Base-by-base conservation (phyloP, 108 stramenopile species). In the Mediolabrus comicus region DNA sequence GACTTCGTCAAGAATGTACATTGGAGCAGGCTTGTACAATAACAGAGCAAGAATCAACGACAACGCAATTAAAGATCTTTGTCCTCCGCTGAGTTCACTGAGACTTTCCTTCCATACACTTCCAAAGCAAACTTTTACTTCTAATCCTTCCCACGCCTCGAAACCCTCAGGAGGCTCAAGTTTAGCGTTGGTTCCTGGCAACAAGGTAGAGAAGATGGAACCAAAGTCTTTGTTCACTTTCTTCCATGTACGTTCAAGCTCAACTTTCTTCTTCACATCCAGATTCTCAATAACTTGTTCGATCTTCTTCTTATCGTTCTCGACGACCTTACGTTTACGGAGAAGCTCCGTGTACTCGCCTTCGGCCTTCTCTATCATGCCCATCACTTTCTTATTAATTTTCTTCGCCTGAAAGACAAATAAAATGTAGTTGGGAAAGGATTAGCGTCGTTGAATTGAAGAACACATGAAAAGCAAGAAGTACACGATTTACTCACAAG, bases 341-440 rank as follows among this genome's bases (percentile, higher is more conserved):
- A 93, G 79, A 53, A 99, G 95, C 55, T 98, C 97, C 2, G 94
- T 90, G 90, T 98, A 98, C 72, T 99, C 97, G 39, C 90, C 91
- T 84, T 98, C 98, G 2, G 97, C 97, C 76, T 96, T 98, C 63
- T 98, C 99, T 65, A 99, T 98, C 97, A 97, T 97, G 10, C 97
- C 98, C 97, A 98, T 97, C 3, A 97, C 98, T 72, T 98, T 97
- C 85, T 98, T 98, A 83, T 99, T 99, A 75, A 99, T 92, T 72
- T 98, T 98, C 60, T 93, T 92, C 14, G 89, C 78, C 85, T 97
- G 64, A 35, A 24, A 52, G n/a, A 22, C 16, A 8, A 27, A 35
- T 54, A 26, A 53, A 29, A 1, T 25, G 12, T 10, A 39, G 51
- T 25, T 36, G 55, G 31, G 65, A 59, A 46, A 57, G 3, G 33